Conservation (phyloP, 2,329 filamentous ascomycete species). For the Colletotrichum navitas region DNA sequence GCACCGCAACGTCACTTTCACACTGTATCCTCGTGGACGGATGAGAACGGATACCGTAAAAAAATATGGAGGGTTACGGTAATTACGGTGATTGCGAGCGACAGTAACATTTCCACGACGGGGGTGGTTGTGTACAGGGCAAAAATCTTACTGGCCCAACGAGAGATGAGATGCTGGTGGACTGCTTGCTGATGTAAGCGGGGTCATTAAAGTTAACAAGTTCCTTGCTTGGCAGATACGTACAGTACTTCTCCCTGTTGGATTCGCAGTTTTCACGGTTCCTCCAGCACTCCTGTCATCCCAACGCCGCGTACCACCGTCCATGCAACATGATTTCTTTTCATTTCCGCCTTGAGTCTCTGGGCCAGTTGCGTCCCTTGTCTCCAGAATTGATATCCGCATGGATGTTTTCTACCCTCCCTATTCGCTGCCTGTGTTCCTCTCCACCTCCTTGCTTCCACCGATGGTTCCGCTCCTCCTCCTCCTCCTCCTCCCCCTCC, state of each 20-base stretch:
- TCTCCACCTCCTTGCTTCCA: slow-evolving; percentile 24
- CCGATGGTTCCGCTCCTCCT: slow-evolving; percentile 39
- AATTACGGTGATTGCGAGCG: slow-evolving; percentile 32
- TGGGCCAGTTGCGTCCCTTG: slow-evolving; percentile 16
- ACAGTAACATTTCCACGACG: slow-evolving; percentile 19
- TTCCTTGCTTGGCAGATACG: too few relatives aligned
- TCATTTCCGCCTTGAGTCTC: slow-evolving; percentile 23
- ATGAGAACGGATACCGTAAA: background rate
- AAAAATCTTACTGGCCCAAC: slow-evolving; percentile 19
- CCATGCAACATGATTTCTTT: slow-evolving; percentile 15
- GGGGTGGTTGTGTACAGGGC: slow-evolving; percentile 18
- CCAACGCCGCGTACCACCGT: background rate
- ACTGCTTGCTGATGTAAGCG: slow-evolving; percentile 18
- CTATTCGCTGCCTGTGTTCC: slow-evolving; percentile 17
- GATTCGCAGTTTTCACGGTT: slow-evolving; percentile 15
- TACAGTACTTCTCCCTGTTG: slow-evolving; percentile 1
- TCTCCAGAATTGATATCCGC: slow-evolving; percentile 3
- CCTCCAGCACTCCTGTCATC: slow-evolving; percentile 2
- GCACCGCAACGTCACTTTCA: background rate
- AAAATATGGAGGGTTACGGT: background rate
- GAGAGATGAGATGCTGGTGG: background rate
- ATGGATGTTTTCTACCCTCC: background rate
- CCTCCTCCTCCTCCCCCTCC: slow-evolving; percentile 27
- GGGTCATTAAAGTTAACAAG: background rate
- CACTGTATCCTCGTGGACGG: slow-evolving; percentile 7